phyloP scores from a whole-genome alignment of 352 stramenopile species.

The Globisporangium cystogenes region DNA sequence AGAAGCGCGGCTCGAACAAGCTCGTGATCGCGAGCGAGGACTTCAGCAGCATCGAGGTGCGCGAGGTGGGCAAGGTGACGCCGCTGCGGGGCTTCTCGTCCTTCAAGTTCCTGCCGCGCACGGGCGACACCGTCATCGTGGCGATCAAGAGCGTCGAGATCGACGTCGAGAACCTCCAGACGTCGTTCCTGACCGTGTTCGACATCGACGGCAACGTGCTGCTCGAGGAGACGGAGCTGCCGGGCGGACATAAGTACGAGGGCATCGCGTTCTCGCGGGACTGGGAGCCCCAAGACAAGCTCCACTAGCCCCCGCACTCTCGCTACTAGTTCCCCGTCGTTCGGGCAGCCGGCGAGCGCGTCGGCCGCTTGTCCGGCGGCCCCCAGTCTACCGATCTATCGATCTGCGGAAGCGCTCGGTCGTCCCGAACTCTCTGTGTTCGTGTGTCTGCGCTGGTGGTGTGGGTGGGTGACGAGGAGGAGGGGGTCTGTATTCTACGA shows the following conservation, averaged over 20 bases:
- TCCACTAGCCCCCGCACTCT: slow-evolving; percentile 8
- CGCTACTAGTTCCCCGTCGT: background rate
- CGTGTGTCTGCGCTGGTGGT: background rate
- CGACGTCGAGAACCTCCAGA: slow-evolving; percentile 86
- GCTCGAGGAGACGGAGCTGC: slow-evolving; percentile 89
- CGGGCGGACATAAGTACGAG: slow-evolving; percentile 91
- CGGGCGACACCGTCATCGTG: slow-evolving; percentile 88
- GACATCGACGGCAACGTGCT: slow-evolving; percentile 88
- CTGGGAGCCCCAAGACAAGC: slow-evolving; percentile 36
- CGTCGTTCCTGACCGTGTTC: slow-evolving; percentile 92
- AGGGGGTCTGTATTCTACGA: background rate
- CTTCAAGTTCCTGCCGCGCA: slow-evolving; percentile 93
- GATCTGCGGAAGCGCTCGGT: background rate
- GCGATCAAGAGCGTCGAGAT: slow-evolving; percentile 93
- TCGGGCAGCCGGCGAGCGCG: slow-evolving; percentile 2
- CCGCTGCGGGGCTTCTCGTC: slow-evolving; percentile 90
- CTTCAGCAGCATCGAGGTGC: slow-evolving; percentile 82
- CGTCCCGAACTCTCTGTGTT: too few relatives aligned
- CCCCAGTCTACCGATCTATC: background rate
- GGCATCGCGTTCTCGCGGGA: slow-evolving; percentile 89
- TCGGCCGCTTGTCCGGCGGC: too few relatives aligned
- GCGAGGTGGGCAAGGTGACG: slow-evolving; percentile 76
- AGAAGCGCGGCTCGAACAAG: slow-evolving; percentile 89
- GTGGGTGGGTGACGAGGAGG: background rate
- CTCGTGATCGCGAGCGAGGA: slow-evolving; percentile 88